These are phyloP conservation scores for Taxawa tesnikishii DNA, from an alignment of 2,329 filamentous ascomycete species.

Conservation along the genomic window DNA sequence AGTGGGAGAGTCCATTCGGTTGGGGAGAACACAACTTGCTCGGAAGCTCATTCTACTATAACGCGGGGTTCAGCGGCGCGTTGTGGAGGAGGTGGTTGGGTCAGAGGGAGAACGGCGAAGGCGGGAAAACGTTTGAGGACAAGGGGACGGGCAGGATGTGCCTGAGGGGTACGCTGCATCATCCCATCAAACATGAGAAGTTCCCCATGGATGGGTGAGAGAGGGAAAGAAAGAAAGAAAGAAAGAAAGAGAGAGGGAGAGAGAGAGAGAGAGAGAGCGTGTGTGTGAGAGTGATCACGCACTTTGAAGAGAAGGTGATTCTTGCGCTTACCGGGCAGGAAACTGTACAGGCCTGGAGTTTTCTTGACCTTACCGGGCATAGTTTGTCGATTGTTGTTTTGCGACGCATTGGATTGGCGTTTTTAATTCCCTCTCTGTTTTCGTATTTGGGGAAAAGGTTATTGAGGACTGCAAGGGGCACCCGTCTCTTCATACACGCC, in stretches of 20 bases:
- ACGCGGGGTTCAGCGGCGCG: constrained; percentile 33
- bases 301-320: too few species aligned
- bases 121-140: constrained; percentile 20
- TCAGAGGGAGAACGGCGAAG: constrained; percentile 30
- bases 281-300: too few species aligned
- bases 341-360: neutral
- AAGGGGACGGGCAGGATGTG: constrained; percentile 33
- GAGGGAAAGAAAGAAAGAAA: neutral
- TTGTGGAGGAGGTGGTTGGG: constrained; percentile 39
- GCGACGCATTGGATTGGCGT: too few species aligned
- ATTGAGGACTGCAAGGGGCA: too few species aligned
- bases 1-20: constrained; percentile 34
- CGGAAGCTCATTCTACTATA: constrained; percentile 39
- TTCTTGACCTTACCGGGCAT: too few species aligned
- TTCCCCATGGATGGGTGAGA: constrained; percentile 14
- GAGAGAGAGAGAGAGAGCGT: neutral
- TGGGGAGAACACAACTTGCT: constrained; percentile 41
- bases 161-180: constrained; percentile 30
- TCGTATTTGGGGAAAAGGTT: too few species aligned
- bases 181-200: constrained; percentile 36
- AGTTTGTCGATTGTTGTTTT: too few species aligned
- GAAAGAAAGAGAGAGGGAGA: neutral
- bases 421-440: too few species aligned
- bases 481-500: too few species aligned
- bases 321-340: too few species aligned